Evolutionary conservation across 768 basidiomycete species (phyloP).

Genomic region (Russula sp.): DNA sequence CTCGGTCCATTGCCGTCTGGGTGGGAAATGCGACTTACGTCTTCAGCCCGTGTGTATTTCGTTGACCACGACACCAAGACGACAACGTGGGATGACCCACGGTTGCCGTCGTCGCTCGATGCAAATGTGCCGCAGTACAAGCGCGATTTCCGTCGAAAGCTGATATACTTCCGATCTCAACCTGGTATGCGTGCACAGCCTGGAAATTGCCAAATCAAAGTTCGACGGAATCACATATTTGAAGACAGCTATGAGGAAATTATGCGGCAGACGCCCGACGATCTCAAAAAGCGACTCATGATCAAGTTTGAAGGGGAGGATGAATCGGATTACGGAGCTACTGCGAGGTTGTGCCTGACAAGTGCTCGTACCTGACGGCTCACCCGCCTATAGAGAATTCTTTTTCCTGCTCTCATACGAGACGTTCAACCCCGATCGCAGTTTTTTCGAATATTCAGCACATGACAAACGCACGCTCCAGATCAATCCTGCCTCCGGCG

Average conservation of each 20-base stretch:
- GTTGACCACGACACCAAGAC: conserved; percentile 99
- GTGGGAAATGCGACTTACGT: conserved; percentile 99
- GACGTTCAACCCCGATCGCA: conserved; percentile 99
- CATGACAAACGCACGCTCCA: conserved; percentile 99
- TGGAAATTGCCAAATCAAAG: conserved; percentile 98
- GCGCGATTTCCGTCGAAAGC: conserved; percentile 97
- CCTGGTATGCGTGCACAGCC: conserved; percentile 97
- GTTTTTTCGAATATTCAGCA: conserved; percentile 98
- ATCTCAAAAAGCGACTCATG: conserved; percentile 98
- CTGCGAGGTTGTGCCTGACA: conserved; percentile 69
- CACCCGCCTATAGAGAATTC: conserved; percentile 73
- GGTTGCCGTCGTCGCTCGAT: conserved; percentile 90
- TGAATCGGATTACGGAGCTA: conserved; percentile 96
- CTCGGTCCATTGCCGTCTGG: conserved; percentile 96
- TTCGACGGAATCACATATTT: conserved; percentile 96
- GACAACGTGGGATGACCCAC: conserved; percentile 99
- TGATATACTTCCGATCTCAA: conserved; percentile 99
- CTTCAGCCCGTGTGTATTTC: conserved; percentile 97
- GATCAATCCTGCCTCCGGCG: conserved; percentile 96
- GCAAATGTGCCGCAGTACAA: conserved; percentile 99
- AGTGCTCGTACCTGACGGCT: conserved; percentile 12
- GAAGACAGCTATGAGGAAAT: conserved; percentile 99
- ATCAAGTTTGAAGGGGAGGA: conserved; percentile 99
- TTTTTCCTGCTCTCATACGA: conserved; percentile 99
- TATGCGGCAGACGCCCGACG: conserved; percentile 98